Evolutionary conservation across 208 protist species (phyloP), one percentile per base, ranked within the genome.

Genomic region (Leptomonas pyrrhocoris): DNA sequence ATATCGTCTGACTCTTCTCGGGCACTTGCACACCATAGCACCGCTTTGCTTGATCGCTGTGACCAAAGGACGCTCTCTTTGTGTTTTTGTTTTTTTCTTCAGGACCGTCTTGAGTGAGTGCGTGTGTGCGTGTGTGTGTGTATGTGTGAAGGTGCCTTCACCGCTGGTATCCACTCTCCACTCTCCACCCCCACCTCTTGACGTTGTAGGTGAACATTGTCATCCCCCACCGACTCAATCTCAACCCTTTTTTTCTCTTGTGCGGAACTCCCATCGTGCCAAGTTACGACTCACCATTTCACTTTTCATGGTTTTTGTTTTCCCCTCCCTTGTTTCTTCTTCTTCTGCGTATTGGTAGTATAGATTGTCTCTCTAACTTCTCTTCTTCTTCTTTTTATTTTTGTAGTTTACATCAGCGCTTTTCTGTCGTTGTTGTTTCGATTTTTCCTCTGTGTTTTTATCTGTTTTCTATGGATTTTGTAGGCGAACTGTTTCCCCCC

Each of bases 391-490:
- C 40, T n/a, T 38, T 43, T 43, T 27, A 16, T 59, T 43, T 6
- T 28, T 5, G 36, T 13, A n/a, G 34, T 13, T 38, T 3, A 48
- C 43, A 3, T 48, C 27, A 6, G 3, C 49, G 21, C 25, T 30
- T 7, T 30, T 2, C 25, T 54, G 11, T 12, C 8, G 9, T 50
- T 50, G 36, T 27, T 50, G 49, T 50, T 34, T 53, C 6, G 49
- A 4, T 61, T 57, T 30, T 68, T 49, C 40, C 36, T 53, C 56
- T 56, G 28, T 42, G 7, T 45, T 7, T 54, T 23, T 54, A 5
- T 50, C 45, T 18, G 12, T 25, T 54, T 31, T 18, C 16, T 54
- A 31, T 23, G 23, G 25, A 31, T 31, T 54, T 54, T 21, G 25
- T 54, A 5, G 30, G 49, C 23, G n/a, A n/a, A n/a, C n/a, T n/a